These are phyloP conservation scores for Vanderwaltozyma verrucispora DNA, from an alignment of 805 yeast genomes.

Conservation along the genomic window DNA sequence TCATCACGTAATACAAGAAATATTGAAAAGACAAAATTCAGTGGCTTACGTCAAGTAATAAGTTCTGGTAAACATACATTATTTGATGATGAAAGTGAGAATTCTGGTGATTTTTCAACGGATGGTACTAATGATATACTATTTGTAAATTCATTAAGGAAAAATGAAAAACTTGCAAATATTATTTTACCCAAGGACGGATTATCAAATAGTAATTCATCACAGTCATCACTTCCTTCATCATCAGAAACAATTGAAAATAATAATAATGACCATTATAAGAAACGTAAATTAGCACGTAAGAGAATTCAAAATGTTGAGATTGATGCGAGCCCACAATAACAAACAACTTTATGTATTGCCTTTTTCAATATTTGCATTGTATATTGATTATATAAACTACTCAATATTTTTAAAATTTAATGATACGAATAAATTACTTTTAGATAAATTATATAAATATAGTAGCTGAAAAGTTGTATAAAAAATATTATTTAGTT, in stretches of 20 bases:
- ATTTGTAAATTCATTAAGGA: conserved; percentile 11
- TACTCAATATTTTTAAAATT: not conserved
- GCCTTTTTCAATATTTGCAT: no score
- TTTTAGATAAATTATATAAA: no score
- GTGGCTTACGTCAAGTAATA: conserved; percentile 15
- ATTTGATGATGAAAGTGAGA: conserved; percentile 10
- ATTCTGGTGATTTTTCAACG: conserved; percentile 7
- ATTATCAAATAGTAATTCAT: conserved; percentile 6
- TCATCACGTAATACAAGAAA: conserved; percentile 14
- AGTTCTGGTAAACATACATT: conserved; percentile 16
- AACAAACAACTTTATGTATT: not conserved
- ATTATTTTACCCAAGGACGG: conserved; percentile 11
- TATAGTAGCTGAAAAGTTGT: no score
- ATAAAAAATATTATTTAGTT: no score
- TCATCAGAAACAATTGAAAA: not conserved
- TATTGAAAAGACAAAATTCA: conserved; percentile 8
- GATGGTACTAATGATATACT: conserved; percentile 11
- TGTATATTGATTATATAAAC: not conserved
- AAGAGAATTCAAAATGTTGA: conserved; percentile 14
- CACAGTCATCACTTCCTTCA: not conserved
- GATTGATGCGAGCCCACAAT: conserved; percentile 7
- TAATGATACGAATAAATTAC: not conserved
- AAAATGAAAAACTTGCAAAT: conserved; percentile 8
- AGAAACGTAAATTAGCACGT: conserved; percentile 13
- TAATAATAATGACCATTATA: not conserved